Conservation (phyloP, 768 basidiomycete genomes). For the Leccinum longicurvipes region DNA sequence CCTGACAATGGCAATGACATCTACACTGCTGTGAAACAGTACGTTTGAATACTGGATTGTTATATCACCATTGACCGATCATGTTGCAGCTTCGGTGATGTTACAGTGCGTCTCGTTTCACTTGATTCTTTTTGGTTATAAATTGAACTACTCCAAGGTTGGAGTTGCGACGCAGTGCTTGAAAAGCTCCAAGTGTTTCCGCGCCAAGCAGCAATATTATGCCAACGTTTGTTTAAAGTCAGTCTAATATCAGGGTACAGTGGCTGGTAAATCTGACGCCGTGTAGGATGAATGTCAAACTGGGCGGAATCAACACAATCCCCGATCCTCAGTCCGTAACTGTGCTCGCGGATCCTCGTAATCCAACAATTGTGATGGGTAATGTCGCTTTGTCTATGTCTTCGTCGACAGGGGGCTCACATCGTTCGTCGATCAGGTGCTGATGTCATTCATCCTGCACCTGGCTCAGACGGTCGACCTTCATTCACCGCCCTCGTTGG, state of each 20-base stretch:
- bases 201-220: conserved; percentile 73
- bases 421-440: conserved; percentile 46
- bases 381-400: conserved; percentile 8
- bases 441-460: conserved; percentile 81
- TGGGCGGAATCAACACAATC: conserved; percentile 79
- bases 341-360: conserved; percentile 61
- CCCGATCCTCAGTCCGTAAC: conserved; percentile 67
- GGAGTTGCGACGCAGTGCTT: conserved; percentile 82
- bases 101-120: conserved; percentile 38
- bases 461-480: conserved; percentile 73
- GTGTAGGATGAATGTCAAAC: conserved; percentile 74
- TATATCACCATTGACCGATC: conserved; percentile 1
- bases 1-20: conserved; percentile 76
- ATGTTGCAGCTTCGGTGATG: conserved; percentile 63
- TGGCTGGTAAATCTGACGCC: background rate
- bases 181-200: conserved; percentile 60
- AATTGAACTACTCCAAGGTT: conserved; percentile 35
- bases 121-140: background rate
- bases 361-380: conserved; percentile 82
- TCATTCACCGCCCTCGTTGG: conserved; percentile 81
- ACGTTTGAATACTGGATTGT: conserved; percentile 25
- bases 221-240: conserved; percentile 81
- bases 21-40: conserved; percentile 80
- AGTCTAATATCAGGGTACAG: conserved; percentile 21
- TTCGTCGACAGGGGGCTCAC: background rate